phyloP scores from a whole-genome alignment of 2,329 filamentous ascomycete species.

The Ceratocystis lukuohia region DNA sequence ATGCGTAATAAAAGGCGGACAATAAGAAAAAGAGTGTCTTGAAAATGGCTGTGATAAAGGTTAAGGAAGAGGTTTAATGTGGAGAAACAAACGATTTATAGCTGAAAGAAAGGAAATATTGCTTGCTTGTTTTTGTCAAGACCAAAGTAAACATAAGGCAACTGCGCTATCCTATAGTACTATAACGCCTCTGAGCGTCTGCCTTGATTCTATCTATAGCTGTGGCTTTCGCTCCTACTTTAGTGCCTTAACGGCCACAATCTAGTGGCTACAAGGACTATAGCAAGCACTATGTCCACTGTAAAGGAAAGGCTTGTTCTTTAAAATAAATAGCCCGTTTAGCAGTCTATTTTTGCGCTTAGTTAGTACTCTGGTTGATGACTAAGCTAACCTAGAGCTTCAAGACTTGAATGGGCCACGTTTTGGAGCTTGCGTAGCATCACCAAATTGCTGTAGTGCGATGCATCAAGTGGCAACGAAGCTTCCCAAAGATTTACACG shows the following conservation, averaged over 20 bases:
- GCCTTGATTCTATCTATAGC: neutral
- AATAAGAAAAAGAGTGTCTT: neutral
- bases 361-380: neutral
- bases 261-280: neutral
- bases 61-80: constrained; percentile 3
- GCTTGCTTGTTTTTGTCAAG: neutral
- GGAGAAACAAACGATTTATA: neutral
- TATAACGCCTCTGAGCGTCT: neutral
- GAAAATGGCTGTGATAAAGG: neutral
- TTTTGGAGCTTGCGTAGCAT: constrained; percentile 19
- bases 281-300: neutral
- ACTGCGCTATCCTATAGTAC: neutral
- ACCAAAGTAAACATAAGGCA: neutral
- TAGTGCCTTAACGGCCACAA: neutral
- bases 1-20: neutral
- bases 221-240: neutral
- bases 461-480: constrained; percentile 5
- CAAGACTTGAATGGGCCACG: constrained; percentile 18
- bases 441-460: constrained; percentile 11
- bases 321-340: neutral
- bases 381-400: constrained; percentile 13
- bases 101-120: neutral
- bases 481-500: constrained; percentile 3
- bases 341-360: neutral
- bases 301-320: neutral